A percentile compares a stretch with the other conserved stretches of the same genome.
These are phyloP conservation scores for Eucalyptus dawsonii DNA, from an alignment of 345 rosid genomes.

Conservation along the genomic window DNA sequence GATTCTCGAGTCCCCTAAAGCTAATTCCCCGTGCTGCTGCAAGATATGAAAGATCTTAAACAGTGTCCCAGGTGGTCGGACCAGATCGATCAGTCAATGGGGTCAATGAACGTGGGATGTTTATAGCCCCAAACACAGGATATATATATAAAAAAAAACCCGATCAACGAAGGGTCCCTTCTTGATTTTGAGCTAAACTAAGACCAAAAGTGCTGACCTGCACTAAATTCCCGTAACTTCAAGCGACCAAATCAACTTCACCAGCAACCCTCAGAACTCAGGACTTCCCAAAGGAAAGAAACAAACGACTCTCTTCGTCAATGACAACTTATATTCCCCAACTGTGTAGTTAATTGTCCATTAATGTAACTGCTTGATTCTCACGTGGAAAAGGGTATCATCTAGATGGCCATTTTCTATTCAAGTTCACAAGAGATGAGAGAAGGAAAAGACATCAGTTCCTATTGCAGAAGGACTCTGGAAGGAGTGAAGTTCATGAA, in stretches of 20 bases:
- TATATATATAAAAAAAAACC: neutral
- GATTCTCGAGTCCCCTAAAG: neutral
- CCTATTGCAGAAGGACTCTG: neutral
- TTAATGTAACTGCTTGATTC: neutral
- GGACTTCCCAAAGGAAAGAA: neutral
- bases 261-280: neutral
- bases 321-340: neutral
- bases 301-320: neutral
- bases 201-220: neutral
- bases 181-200: neutral
- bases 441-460: neutral
- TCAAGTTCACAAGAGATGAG: neutral
- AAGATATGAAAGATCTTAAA: neutral
- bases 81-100: neutral
- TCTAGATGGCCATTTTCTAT: neutral
- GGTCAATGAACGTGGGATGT: neutral
- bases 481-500: neutral
- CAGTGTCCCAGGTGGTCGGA: neutral
- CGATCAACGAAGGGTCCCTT: neutral
- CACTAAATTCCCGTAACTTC: neutral
- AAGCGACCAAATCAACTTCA: neutral
- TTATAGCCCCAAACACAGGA: neutral
- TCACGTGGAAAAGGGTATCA: neutral
- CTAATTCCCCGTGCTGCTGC: neutral
- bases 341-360: neutral